Percentiles rank a stretch among this genome's conserved stretches.
Evolutionary conservation across 345 rosid species (phyloP).

Genomic region (Mangifera indica): DNA sequence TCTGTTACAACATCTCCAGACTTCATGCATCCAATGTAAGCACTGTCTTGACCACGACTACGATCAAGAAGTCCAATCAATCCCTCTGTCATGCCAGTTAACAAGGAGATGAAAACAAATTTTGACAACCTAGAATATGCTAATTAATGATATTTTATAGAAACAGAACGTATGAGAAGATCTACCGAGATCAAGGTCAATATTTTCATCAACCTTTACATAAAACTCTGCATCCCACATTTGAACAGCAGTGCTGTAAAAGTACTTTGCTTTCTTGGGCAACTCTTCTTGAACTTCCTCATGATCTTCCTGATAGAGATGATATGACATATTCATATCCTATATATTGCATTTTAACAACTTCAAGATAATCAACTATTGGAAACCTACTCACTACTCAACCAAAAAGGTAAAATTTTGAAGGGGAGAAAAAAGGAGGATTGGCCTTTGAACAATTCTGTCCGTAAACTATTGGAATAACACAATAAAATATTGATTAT

Average conservation of each 20-base stretch:
- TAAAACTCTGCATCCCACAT: conserved; percentile 96
- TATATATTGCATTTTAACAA: conserved; percentile 2
- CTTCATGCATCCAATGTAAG: conserved; percentile 97
- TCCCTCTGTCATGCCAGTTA: conserved; percentile 54
- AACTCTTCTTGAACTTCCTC: conserved; percentile 94
- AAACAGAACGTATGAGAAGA: conserved; percentile 21
- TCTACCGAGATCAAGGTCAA: conserved; percentile 81
- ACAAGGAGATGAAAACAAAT: conserved; percentile 8
- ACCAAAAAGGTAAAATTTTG: not conserved
- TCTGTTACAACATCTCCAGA: conserved; percentile 84
- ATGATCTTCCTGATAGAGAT: conserved; percentile 70
- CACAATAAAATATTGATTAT: not conserved
- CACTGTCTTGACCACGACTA: conserved; percentile 68
- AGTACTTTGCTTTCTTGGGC: conserved; percentile 80
- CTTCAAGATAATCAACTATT: conserved; percentile 9
- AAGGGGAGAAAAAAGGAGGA: not conserved
- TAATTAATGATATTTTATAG: conserved; percentile 5
- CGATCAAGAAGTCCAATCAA: conserved; percentile 66
- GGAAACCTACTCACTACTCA: not conserved
- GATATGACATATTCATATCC: conserved; percentile 18
- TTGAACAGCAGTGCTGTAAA: conserved; percentile 84
- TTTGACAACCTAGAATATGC: conserved; percentile 13
- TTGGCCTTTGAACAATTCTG: conserved; percentile 1
- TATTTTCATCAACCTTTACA: conserved; percentile 79
- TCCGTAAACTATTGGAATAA: not conserved